Evolutionary conservation across 2,329 filamentous ascomycete species (phyloP).

Genomic region (Biscogniauxia sp.): DNA sequence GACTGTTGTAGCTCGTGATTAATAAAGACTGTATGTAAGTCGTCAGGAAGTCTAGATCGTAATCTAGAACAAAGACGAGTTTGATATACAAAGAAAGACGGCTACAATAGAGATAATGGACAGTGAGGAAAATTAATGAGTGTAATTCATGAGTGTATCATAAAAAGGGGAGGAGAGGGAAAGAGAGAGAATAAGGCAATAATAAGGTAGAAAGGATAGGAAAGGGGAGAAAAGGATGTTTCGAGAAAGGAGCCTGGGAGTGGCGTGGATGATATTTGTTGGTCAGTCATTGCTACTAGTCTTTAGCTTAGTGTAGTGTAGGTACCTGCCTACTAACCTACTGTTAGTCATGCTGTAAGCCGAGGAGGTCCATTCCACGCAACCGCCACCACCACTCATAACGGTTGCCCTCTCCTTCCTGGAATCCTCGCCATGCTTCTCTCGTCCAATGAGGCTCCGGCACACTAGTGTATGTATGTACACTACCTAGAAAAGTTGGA

Average conservation of each 20-base stretch:
- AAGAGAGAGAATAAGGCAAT: slow-evolving; percentile 10
- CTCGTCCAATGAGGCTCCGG: not conserved
- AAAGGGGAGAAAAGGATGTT: slow-evolving; percentile 4
- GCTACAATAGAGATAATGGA: not conserved
- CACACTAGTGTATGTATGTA: not conserved
- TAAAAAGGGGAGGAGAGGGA: slow-evolving; percentile 3
- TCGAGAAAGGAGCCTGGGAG: not conserved
- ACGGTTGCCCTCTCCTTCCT: not conserved
- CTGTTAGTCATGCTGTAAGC: not conserved
- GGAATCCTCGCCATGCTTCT: not conserved
- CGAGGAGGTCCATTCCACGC: not conserved
- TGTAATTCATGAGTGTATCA: slow-evolving; percentile 14
- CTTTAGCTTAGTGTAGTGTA: not conserved
- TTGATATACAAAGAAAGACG: slow-evolving; percentile 10
- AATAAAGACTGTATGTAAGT: slow-evolving; percentile 10
- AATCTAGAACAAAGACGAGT: slow-evolving; percentile 7
- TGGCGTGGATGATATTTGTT: not conserved
- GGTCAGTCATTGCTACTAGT: too few species aligned
- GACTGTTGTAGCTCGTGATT: not conserved
- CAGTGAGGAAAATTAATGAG: slow-evolving; percentile 12
- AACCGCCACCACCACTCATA: not conserved
- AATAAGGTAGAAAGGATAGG: slow-evolving; percentile 6
- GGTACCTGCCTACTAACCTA: not conserved
- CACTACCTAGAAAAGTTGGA: not conserved
- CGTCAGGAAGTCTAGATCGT: slow-evolving; percentile 6